Base-by-base conservation (phyloP, 2,329 filamentous ascomycete genomes). In the Neofusicoccum sp. region DNA sequence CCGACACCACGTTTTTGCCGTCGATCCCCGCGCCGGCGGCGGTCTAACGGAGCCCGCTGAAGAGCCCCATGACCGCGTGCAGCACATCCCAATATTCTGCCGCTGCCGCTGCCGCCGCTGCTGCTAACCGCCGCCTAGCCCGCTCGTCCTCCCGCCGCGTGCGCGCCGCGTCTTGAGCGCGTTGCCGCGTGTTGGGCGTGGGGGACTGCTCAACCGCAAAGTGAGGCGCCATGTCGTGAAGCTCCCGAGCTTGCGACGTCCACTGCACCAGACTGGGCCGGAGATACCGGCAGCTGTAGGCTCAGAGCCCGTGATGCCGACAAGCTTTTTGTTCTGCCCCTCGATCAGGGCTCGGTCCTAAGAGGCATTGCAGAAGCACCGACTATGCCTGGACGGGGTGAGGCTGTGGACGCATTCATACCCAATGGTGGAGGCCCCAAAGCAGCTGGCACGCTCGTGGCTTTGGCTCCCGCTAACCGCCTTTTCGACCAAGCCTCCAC, bases 251-350 rank as follows among this genome's bases (percentile, higher is more conserved):
- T 29, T 58, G 41, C 54, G 54, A 58, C 54, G 16, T 36, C n/a
- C 41, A 45, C 39, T 58, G 54, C 54, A 16, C 41, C 54, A 58
- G 54, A 31, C 39, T 58, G 39, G 54, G 54, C 8, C 54, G 41
- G 29, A 33, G 12, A 41, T 43, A 29, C 33, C n/a, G 12, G 9
- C 16, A 8, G 11, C 52, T 14, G n/a, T 44, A 56, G 29, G 29
- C 28, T 44, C 54, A 3, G 22, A 56, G 52, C 39, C 52, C 37
- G 39, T 22, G n/a, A 16, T 45, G 29, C 54, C 54, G 54, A 58
- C 54, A 58, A 58, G 41, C 54, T 45, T 58, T 43, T 44, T 45
- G 39, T 45, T 31, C 54, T 45, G 31, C 39, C 34, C 39, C 41
- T 58, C 29, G 8, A 28, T 36, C 39, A 33, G 44, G 52, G 6